Percentiles rank a stretch among this genome's conserved stretches.
These are phyloP conservation scores for Sphagnum contortum DNA, from an alignment of 225 moss, liverwort and hornwort species.

Conservation along the genomic window DNA sequence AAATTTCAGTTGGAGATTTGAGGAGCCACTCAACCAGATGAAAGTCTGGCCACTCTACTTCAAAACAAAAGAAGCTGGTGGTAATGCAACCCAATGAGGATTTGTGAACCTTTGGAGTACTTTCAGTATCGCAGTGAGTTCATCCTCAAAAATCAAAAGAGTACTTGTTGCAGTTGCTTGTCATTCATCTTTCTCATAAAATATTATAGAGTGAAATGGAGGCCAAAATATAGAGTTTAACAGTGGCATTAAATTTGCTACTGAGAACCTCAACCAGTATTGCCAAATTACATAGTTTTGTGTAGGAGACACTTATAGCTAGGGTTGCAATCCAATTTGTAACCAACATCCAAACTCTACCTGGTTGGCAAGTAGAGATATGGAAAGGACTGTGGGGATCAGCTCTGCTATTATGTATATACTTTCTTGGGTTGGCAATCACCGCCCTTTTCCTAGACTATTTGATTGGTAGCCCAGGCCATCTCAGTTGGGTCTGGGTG, in stretches of 20 bases:
- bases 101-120: neutral
- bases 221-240: neutral
- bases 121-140: neutral
- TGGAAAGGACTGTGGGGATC: neutral
- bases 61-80: neutral
- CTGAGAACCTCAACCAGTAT: neutral
- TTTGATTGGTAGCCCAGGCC: neutral
- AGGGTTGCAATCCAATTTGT: neutral
- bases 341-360: neutral
- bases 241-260: neutral
- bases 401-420: neutral
- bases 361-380: neutral
- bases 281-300: neutral
- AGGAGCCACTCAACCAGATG: neutral
- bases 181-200: neutral
- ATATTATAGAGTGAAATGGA: neutral
- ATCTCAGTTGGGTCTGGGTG: slow-evolving; percentile 1
- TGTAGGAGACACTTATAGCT: neutral
- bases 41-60: neutral
- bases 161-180: neutral
- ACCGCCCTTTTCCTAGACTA: neutral
- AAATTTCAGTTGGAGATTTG: neutral
- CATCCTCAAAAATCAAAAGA: neutral
- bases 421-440: neutral
- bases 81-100: neutral